Evolutionary conservation across 331 rosid genomes (phyloP).

Genomic region (Erythrophleum ivorense): DNA sequence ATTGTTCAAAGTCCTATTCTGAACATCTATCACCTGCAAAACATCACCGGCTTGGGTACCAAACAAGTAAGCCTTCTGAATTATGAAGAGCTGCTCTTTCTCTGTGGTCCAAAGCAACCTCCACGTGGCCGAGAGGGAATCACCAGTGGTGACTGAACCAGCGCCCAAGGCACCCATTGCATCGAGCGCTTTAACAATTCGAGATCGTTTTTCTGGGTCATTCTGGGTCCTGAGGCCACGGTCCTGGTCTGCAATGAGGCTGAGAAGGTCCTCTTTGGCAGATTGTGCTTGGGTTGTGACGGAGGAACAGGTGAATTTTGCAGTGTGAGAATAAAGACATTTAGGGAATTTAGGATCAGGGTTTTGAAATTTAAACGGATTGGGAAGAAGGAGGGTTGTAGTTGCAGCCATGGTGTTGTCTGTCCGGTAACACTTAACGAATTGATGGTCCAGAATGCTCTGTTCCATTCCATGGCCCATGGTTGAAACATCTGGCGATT

Average conservation of each 20-base stretch:
- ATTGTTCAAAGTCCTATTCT: constrained; percentile 63
- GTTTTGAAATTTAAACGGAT: constrained; percentile 40
- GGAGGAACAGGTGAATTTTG: constrained; percentile 63
- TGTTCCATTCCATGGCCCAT: background rate
- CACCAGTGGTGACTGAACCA: constrained; percentile 63
- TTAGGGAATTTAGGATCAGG: constrained; percentile 30
- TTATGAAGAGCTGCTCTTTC: constrained; percentile 92
- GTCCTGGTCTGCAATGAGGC: constrained; percentile 78
- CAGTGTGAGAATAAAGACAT: constrained; percentile 21
- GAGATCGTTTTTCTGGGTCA: constrained; percentile 48
- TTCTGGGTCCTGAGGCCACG: constrained; percentile 81
- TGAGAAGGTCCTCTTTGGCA: constrained; percentile 65
- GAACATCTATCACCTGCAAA: constrained; percentile 88
- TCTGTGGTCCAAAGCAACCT: constrained; percentile 92
- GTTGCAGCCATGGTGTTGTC: constrained; percentile 54
- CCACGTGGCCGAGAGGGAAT: constrained; percentile 82
- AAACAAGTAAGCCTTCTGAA: constrained; percentile 72
- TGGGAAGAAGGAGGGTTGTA: constrained; percentile 43
- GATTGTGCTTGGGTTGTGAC: constrained; percentile 56
- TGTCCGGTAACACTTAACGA: background rate
- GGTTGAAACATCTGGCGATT: no score
- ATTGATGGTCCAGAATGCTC: background rate
- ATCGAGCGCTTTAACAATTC: constrained; percentile 66
- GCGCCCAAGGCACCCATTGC: constrained; percentile 53
- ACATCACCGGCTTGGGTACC: constrained; percentile 88